These are phyloP conservation scores for Danielia reshetovae DNA, from an alignment of 805 yeast species.

Conservation along the genomic window DNA sequence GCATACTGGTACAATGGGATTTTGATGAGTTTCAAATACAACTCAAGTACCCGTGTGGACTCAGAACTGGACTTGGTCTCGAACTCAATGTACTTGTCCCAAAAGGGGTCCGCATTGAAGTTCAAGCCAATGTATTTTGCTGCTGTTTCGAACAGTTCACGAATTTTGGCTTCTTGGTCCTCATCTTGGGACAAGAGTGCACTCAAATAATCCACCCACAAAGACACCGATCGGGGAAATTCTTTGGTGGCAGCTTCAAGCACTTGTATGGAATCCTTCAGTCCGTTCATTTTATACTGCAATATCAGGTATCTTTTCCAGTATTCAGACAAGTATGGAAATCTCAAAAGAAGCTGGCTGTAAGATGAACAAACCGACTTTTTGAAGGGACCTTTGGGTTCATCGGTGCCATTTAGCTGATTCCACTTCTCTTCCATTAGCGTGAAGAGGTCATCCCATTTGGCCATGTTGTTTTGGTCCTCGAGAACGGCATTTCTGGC, in stretches of 20 bases:
- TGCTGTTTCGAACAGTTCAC: conserved; percentile 47
- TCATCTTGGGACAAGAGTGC: conserved; percentile 31
- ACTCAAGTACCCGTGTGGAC: conserved; percentile 33
- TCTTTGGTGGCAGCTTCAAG: conserved; percentile 32
- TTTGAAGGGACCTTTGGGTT: conserved; percentile 1
- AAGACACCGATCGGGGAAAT: conserved; percentile 57
- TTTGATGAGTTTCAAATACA: conserved; percentile 43
- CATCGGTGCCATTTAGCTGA: conserved; percentile 4
- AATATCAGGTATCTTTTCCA: conserved; percentile 63
- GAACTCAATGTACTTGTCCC: conserved; percentile 76
- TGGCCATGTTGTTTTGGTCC: conserved; percentile 28
- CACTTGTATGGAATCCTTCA: conserved; percentile 44
- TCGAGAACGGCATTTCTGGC: conserved; percentile 10
- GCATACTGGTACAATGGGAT: conserved; percentile 88
- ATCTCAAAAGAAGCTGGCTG: conserved; percentile 41
- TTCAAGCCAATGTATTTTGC: conserved; percentile 56
- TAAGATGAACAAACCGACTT: conserved; percentile 12
- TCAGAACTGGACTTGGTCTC: conserved; percentile 15
- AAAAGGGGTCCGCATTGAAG: conserved; percentile 71
- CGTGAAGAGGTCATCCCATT: conserved; percentile 39
- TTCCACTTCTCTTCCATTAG: conserved; percentile 21
- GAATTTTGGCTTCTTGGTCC: conserved; percentile 15
- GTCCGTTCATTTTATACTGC: conserved; percentile 54
- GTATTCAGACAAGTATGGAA: conserved; percentile 55
- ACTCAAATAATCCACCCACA: conserved; percentile 65